Evolutionary conservation across 495 filamentous ascomycete species (phyloP), one percentile per base, ranked within the genome.

Genomic region (Aspergillus avenaceus): DNA sequence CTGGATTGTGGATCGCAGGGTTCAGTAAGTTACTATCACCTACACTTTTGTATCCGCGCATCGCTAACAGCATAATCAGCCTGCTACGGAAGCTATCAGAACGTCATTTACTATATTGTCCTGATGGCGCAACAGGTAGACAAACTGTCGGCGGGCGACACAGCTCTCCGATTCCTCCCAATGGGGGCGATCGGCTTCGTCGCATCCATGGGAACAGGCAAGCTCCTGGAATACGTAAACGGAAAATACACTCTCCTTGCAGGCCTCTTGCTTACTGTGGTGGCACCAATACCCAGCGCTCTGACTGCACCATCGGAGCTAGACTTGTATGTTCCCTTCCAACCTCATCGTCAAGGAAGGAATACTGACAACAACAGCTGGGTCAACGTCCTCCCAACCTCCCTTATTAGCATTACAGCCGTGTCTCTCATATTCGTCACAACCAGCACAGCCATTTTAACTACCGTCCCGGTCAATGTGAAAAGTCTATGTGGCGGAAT

Each of bases 91-190:
- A 70, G 60, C 45, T 70, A 70, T 45, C 66, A 70, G 19, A 67
- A 70, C 24, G 59, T 70, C 16, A 70, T 70, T 37, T 70, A 67
- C 49, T 70, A 70, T 36, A 64, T 70, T n/a, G 66, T 70, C 11
- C 48, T 70, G 18, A 64, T 62, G 18, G 66, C 66, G 1, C 66
- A 70, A 46, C 47, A 67, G 55, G 64, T 70, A 5, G 66, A 67
- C 23, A 37, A 58, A 7, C 53, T 70, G 2, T 57, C 55, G 4
- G 60, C 66, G 16, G 66, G 64, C 8, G 60, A 67, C 18, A 70
- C 66, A 0, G 66, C 66, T 4, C 55, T 70, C 31, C 64, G 66
- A 6, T 67, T 70, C 32, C 41, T 70, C 16, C 64, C 66, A 2
- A 70, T 70, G 66, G 66, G 66, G 1, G 60, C 49, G 2, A 67